Evolutionary conservation across 805 yeast species (phyloP).

Genomic region (Wickerhamiella australiensis): DNA sequence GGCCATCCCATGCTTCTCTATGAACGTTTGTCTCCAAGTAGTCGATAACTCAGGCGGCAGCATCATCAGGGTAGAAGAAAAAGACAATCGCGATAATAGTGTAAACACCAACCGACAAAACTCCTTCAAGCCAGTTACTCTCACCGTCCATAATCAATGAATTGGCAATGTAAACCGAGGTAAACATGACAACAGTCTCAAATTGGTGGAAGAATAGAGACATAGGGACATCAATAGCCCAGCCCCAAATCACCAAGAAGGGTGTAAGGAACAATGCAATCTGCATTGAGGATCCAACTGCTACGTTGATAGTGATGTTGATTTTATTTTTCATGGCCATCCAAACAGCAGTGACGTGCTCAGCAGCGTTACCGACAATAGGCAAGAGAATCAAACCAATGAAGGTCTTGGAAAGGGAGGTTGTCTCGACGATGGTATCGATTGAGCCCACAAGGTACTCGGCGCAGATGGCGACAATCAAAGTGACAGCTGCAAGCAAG

Average conservation of each 20-base stretch:
- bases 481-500: conserved; percentile 49
- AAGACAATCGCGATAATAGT: conserved; percentile 80
- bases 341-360: conserved; percentile 90
- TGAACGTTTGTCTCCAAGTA: too few relatives aligned
- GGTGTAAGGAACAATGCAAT: conserved; percentile 94
- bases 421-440: conserved; percentile 69
- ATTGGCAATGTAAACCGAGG: conserved; percentile 78
- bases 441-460: conserved; percentile 89
- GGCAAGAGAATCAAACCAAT: conserved; percentile 90
- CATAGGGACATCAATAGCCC: conserved; percentile 88
- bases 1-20: too few relatives aligned
- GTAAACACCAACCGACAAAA: conserved; percentile 78
- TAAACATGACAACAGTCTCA: conserved; percentile 85
- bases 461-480: conserved; percentile 79
- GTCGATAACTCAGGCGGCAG: not conserved
- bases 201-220: conserved; percentile 79
- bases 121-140: conserved; percentile 95
- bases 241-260: conserved; percentile 86
- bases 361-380: conserved; percentile 97
- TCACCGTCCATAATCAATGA: conserved; percentile 86
- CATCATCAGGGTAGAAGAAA: conserved; percentile 56
- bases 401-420: conserved; percentile 87
- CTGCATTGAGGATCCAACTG: conserved; percentile 90
- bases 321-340: conserved; percentile 90
- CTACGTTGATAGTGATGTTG: conserved; percentile 96